These are phyloP conservation scores for Grigorovia jiainica DNA, from an alignment of 805 yeast genomes.

Conservation along the genomic window DNA sequence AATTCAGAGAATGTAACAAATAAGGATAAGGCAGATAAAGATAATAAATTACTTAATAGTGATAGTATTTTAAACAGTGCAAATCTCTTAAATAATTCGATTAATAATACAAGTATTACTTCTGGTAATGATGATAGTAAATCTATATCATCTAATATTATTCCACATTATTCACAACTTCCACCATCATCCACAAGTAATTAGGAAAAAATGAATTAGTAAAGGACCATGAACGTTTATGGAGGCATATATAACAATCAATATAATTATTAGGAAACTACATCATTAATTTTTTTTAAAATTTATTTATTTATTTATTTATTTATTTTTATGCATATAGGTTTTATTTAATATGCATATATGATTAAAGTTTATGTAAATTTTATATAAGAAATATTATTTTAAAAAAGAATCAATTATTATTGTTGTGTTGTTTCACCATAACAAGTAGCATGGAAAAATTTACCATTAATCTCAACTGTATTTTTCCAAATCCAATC, in stretches of 20 bases:
- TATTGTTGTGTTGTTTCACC: constrained; percentile 39
- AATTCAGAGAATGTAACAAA: neutral
- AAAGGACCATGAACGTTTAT: no score
- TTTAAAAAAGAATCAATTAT: no score
- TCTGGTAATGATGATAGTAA: neutral
- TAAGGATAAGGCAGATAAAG: neutral
- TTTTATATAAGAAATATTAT: constrained; percentile 9
- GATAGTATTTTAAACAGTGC: neutral
- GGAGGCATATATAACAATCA: no score
- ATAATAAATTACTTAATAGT: neutral
- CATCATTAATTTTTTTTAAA: no score
- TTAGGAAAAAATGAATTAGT: neutral
- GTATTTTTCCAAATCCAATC: constrained; percentile 80
- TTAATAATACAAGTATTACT: neutral
- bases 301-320: no score
- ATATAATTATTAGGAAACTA: no score
- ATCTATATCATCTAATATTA: neutral
- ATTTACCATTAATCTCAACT: constrained; percentile 37
- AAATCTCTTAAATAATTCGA: neutral
- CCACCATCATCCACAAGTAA: neutral
- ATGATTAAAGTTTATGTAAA: neutral
- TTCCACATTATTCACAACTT: neutral
- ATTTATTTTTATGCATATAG: no score
- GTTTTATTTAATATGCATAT: no score
- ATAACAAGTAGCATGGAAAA: constrained; percentile 61